Conservation (phyloP, 1,284 basidiomycete genomes). For the Sphagnurus paluster region DNA sequence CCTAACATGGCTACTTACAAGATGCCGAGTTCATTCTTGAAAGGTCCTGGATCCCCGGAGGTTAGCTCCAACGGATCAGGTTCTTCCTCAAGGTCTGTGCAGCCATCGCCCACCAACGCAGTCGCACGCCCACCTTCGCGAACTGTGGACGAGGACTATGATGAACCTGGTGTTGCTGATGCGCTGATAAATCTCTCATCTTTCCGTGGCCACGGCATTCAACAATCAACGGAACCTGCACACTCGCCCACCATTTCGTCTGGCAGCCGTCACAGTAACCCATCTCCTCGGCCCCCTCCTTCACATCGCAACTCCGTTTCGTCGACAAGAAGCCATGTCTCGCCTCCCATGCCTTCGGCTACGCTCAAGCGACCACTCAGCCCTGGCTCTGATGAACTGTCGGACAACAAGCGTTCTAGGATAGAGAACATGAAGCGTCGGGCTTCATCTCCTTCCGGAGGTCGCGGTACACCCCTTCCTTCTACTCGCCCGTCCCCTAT, state of each 20-base stretch:
- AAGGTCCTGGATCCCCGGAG: slow-evolving; percentile 53
- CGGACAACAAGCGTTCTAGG: slow-evolving; percentile 61
- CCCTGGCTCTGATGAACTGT: slow-evolving; percentile 54
- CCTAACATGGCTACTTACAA: slow-evolving; percentile 24
- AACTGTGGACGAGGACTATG: slow-evolving; percentile 80
- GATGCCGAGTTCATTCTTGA: slow-evolving; percentile 28
- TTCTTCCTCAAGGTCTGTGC: slow-evolving; percentile 55
- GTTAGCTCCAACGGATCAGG: slow-evolving; percentile 61
- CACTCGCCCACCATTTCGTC: slow-evolving; percentile 55
- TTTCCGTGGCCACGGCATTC: slow-evolving; percentile 35
- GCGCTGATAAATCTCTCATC: slow-evolving; percentile 63
- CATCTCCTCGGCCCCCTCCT: slow-evolving; percentile 45
- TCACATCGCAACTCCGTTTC: slow-evolving; percentile 59
- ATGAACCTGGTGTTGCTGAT: slow-evolving; percentile 71
- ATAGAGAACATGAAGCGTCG: slow-evolving; percentile 56
- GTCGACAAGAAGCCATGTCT: slow-evolving; percentile 51
- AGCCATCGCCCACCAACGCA: slow-evolving; percentile 67
- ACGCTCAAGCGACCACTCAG: slow-evolving; percentile 67
- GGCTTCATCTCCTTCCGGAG: slow-evolving; percentile 49
- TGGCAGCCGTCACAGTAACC: slow-evolving; percentile 49
- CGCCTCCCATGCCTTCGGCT: slow-evolving; percentile 43
- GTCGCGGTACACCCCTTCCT: slow-evolving; percentile 48
- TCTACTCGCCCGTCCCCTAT: slow-evolving; percentile 70
- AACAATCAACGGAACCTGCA: slow-evolving; percentile 30
- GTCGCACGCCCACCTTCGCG: slow-evolving; percentile 60